Percentiles rank a stretch among this genome's conserved stretches.
Conservation (phyloP, 352 stramenopile genomes). For the Phytophthora capsici region DNA sequence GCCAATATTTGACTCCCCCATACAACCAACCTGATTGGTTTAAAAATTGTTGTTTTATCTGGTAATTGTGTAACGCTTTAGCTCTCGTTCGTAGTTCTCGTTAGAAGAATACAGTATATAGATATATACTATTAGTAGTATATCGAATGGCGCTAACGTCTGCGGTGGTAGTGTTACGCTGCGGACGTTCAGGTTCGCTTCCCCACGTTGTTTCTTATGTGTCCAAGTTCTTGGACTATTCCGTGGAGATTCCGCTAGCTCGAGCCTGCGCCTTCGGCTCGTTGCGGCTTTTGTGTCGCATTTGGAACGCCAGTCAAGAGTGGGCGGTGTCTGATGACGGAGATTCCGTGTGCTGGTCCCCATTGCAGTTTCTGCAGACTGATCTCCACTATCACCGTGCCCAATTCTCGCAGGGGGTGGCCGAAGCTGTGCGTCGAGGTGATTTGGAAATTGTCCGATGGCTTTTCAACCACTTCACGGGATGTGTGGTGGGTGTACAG, state of each 20-base stretch:
- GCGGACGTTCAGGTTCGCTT: slow-evolving; percentile 14
- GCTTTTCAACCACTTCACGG: slow-evolving; percentile 33
- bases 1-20: no score
- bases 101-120: no score
- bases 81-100: no score
- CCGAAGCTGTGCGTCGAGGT: slow-evolving; percentile 17
- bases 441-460: slow-evolving; percentile 28
- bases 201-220: slow-evolving; percentile 24
- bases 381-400: slow-evolving; percentile 26
- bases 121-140: no score
- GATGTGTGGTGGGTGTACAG: slow-evolving; percentile 19
- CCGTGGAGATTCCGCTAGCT: slow-evolving; percentile 22
- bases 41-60: no score
- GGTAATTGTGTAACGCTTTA: no score
- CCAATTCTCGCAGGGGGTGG: slow-evolving; percentile 32
- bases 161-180: slow-evolving; percentile 19
- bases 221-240: slow-evolving; percentile 35
- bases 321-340: neutral
- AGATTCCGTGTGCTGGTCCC: slow-evolving; percentile 15
- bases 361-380: slow-evolving; percentile 15
- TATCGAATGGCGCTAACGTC: no score
- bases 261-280: slow-evolving; percentile 24
- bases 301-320: slow-evolving; percentile 28
- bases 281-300: slow-evolving; percentile 19
- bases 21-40: no score